These are phyloP conservation scores for Erodium texanum DNA, from an alignment of 441 rosid genomes.

Conservation along the genomic window DNA sequence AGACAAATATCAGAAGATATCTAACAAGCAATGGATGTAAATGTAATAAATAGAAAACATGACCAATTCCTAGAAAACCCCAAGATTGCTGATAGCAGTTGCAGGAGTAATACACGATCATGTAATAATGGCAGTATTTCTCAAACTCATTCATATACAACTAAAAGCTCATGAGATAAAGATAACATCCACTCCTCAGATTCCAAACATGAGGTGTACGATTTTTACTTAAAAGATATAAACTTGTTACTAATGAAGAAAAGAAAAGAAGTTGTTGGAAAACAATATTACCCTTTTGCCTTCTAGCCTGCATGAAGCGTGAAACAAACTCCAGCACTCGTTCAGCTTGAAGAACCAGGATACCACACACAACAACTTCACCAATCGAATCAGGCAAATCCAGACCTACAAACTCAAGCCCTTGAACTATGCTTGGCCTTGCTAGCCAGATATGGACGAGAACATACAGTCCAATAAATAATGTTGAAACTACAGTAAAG, in stretches of 20 bases:
- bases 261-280: slow-evolving; percentile 7
- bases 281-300: slow-evolving; percentile 50
- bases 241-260: slow-evolving; percentile 5
- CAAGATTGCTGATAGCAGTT: not conserved
- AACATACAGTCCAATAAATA: slow-evolving; percentile 61
- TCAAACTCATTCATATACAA: not conserved
- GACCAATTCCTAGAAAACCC: not conserved
- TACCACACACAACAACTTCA: slow-evolving; percentile 72
- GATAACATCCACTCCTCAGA: not conserved
- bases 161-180: not conserved
- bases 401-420: slow-evolving; percentile 88
- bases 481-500: slow-evolving; percentile 62
- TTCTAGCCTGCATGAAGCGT: slow-evolving; percentile 83
- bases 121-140: not conserved
- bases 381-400: slow-evolving; percentile 93
- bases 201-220: not conserved
- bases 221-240: not conserved
- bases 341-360: slow-evolving; percentile 75
- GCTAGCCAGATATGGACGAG: slow-evolving; percentile 63
- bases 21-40: not conserved
- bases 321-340: slow-evolving; percentile 56
- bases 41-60: not conserved
- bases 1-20: slow-evolving; percentile 8
- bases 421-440: slow-evolving; percentile 55
- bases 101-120: not conserved